Evolutionary conservation across 2,329 filamentous ascomycete species (phyloP).

Genomic region (Periglandula ipomoeae): DNA sequence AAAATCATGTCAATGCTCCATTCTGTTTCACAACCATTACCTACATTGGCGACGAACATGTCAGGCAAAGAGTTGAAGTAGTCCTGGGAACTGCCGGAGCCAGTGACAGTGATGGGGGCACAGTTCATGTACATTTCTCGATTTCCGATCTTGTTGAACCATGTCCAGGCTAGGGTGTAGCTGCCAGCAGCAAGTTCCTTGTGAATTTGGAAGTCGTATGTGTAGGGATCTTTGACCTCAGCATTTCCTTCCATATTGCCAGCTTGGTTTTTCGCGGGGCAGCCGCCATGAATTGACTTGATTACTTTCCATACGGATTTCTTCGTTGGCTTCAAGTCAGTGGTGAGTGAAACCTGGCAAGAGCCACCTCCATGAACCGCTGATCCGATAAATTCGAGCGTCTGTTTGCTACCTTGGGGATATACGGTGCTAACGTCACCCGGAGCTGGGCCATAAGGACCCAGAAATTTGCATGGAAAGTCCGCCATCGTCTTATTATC

Average conservation of each 20-base stretch:
- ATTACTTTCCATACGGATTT: conserved; percentile 78
- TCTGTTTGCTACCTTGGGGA: conserved; percentile 29
- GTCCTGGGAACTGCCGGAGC: conserved; percentile 35
- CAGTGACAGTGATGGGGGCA: conserved; percentile 60
- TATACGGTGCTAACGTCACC: conserved; percentile 47
- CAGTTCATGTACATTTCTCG: conserved; percentile 99
- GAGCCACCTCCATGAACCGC: conserved; percentile 87
- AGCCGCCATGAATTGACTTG: conserved; percentile 78
- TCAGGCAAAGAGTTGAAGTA: conserved; percentile 57
- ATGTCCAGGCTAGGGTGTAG: conserved; percentile 82
- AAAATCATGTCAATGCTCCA: conserved; percentile 46
- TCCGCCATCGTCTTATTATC: conserved; percentile 43
- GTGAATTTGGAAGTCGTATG: conserved; percentile 65
- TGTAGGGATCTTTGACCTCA: conserved; percentile 36
- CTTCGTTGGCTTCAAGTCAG: conserved; percentile 59
- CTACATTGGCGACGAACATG: conserved; percentile 61
- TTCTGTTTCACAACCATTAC: conserved; percentile 41
- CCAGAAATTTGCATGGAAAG: conserved; percentile 73
- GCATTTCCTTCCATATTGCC: conserved; percentile 48
- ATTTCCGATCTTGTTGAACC: conserved; percentile 90
- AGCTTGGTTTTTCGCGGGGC: conserved; percentile 49
- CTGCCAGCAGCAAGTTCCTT: conserved; percentile 62
- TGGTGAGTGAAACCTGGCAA: conserved; percentile 82
- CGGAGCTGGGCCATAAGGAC: conserved; percentile 29
- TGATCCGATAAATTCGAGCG: conserved; percentile 57